Percentiles rank a stretch among this genome's conserved stretches.
Evolutionary conservation across 2,329 filamentous ascomycete genomes (phyloP).

Genomic region (Aspergillus phoenicis): DNA sequence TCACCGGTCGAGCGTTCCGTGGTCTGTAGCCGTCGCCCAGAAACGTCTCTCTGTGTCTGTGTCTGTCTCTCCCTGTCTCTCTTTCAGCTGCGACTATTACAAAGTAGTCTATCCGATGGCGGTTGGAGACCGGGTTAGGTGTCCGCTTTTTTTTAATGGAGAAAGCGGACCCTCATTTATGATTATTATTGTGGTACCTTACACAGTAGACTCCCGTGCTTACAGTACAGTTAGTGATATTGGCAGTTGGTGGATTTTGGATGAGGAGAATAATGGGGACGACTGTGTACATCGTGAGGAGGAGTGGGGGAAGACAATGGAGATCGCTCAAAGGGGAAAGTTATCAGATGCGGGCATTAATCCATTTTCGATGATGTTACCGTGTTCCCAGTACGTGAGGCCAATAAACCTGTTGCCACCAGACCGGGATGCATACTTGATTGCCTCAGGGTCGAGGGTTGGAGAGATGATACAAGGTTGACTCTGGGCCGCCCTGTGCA

Average conservation of each 20-base stretch:
- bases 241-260: background rate
- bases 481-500: background rate
- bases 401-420: constrained; percentile 10
- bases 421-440: constrained; percentile 10
- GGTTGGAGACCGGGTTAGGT: background rate
- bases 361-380: background rate
- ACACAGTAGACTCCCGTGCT: too few relatives aligned
- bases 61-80: background rate
- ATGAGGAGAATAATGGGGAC: background rate
- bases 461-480: background rate
- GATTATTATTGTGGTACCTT: too few relatives aligned
- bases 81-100: background rate
- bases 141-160: background rate
- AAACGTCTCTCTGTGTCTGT: background rate
- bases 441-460: background rate
- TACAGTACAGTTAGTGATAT: too few relatives aligned
- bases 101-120: background rate
- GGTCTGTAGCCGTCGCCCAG: constrained; percentile 6
- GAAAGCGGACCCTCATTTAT: background rate
- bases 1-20: constrained; percentile 11
- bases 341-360: constrained; percentile 15
- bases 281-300: background rate
- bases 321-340: constrained; percentile 23
- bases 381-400: background rate
- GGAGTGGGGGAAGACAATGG: constrained; percentile 9